Base-by-base conservation (phyloP, 768 basidiomycete species). In the Pleurotus citrinopileatus region DNA sequence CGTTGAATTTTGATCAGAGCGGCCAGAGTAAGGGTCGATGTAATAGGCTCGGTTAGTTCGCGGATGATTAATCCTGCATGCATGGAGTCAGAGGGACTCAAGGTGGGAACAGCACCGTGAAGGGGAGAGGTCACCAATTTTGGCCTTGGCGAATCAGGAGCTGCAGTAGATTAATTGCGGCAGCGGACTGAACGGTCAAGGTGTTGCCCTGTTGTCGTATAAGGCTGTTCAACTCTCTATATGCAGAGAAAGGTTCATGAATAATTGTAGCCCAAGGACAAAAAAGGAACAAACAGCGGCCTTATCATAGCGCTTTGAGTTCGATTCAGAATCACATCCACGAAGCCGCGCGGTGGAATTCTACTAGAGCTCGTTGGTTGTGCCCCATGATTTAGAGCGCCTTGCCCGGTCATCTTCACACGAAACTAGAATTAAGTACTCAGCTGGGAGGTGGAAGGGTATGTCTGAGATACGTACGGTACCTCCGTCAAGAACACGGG, bases 21-120 rank as follows among this genome's bases (percentile, higher is more conserved):
- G n/a, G n/a, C n/a, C n/a, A n/a, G n/a, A n/a, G n/a, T n/a, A n/a
- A n/a, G n/a, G n/a, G n/a, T 66, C 63, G 19, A 67, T 69, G 42
- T 80, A 82, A 55, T 76, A 81, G 0, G 80, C 73, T 2, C 65
- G 68, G 0, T 72, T 71, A 23, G 79, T 81, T 56, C 79, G 77
- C 0, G 74, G 70, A 42, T 77, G 65, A 46, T 68, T 66, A 4
- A 79, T 80, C 37, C n/a, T 55, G 1, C 5, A 22, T 45, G 19
- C 57, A 42, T 20, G 36, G 20, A 45, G n/a, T 15, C 7, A 34
- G 7, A 7, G 38, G 5, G 17, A n/a, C 19, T 22, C 36, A 25
- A 19, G 25, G 23, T 46, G 45, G 22, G 19, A 4, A 8, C 7
- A 40, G n/a, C n/a, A n/a, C n/a, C 6, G 38, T 6, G 38, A 17